A percentile compares a stretch with the other conserved stretches of the same genome.
These are phyloP conservation scores for Colletotrichum sp. DNA, from an alignment of 2,329 filamentous ascomycete species.

Conservation along the genomic window DNA sequence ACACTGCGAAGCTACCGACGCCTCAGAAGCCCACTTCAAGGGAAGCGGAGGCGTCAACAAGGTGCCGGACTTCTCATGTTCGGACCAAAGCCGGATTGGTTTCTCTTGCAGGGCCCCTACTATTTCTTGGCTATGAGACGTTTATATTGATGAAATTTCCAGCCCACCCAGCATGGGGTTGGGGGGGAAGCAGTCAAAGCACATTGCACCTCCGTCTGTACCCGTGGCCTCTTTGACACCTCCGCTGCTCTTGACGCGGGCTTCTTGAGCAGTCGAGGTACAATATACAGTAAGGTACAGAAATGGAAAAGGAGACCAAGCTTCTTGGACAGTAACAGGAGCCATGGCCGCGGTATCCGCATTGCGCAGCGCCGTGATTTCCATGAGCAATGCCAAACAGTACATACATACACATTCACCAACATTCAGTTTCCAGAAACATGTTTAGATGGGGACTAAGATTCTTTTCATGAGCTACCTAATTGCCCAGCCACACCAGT, in stretches of 20 bases:
- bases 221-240: not conserved
- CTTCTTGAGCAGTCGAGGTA: not conserved
- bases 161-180: no score
- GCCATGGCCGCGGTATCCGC: not conserved
- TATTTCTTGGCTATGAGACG: no score
- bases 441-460: not conserved
- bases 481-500: slow-evolving; percentile 6
- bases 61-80: no score
- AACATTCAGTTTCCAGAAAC: not conserved
- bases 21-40: no score
- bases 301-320: not conserved
- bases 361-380: not conserved
- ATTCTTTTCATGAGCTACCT: slow-evolving; percentile 17
- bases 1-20: no score
- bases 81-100: no score
- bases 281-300: not conserved
- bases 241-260: not conserved
- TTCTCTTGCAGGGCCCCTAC: no score
- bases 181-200: no score
- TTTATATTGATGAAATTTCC: no score
- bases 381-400: not conserved
- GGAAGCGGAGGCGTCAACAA: no score
- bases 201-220: no score
- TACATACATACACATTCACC: not conserved
- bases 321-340: not conserved